Conservation (phyloP, 1,139 yeast species). For the Schwanniomyces etchellsii region DNA sequence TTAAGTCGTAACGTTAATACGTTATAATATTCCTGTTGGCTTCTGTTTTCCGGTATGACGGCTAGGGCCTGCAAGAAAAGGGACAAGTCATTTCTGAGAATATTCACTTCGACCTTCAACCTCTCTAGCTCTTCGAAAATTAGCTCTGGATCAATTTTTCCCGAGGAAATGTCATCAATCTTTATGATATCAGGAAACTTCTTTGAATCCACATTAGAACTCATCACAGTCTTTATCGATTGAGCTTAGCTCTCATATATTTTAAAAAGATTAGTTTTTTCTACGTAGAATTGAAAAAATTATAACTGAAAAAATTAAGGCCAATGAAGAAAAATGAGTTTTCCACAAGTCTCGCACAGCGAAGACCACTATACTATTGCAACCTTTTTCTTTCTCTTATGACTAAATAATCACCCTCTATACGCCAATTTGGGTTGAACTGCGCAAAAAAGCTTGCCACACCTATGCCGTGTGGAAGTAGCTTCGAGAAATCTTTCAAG, state of each 20-base stretch:
- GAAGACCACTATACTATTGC: constrained; percentile 3
- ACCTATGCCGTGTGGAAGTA: constrained; percentile 25
- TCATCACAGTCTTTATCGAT: constrained; percentile 4
- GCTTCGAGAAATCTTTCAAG: constrained; percentile 14
- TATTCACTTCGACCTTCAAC: constrained; percentile 38
- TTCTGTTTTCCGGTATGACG: constrained; percentile 27
- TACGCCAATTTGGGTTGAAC: constrained; percentile 23
- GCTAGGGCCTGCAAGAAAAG: constrained; percentile 35
- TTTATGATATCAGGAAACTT: constrained; percentile 32
- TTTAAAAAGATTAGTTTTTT: too few species aligned
- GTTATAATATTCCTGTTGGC: constrained; percentile 34
- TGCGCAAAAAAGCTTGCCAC: constrained; percentile 14
- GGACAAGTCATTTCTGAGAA: constrained; percentile 41
- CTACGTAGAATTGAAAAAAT: too few species aligned
- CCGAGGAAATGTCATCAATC: constrained; percentile 44
- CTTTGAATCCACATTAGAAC: not conserved
- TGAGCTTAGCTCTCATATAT: constrained; percentile 1
- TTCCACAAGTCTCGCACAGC: constrained; percentile 3
- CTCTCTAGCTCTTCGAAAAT: constrained; percentile 38
- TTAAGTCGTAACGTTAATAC: constrained; percentile 24
- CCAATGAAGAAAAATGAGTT: constrained; percentile 1
- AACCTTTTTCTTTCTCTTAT: constrained; percentile 15
- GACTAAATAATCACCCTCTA: constrained; percentile 16
- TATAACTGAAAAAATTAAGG: too few species aligned
- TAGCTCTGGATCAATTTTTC: constrained; percentile 32